Conservation (phyloP, 305 asterid species). For the Withania somnifera region DNA sequence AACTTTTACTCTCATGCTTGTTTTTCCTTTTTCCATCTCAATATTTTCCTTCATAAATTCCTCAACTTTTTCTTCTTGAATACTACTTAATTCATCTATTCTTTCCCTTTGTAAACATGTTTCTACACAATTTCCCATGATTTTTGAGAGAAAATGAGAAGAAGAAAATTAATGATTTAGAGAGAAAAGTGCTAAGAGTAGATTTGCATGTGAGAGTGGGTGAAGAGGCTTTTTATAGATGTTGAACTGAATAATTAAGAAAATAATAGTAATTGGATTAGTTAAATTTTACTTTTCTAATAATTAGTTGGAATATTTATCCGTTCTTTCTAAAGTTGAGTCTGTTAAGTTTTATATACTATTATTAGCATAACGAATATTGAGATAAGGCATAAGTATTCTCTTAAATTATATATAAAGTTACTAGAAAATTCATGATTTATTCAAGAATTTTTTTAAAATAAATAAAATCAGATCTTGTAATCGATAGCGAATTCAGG, state of each 20-base stretch:
- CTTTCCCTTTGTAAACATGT: constrained; percentile 10
- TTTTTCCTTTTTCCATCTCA: constrained; percentile 2
- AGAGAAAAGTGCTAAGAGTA: background rate
- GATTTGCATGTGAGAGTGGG: background rate
- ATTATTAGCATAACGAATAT: no score
- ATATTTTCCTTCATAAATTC: background rate
- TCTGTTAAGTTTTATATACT: no score
- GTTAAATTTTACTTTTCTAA: background rate
- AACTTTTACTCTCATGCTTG: constrained; percentile 42
- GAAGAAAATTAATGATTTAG: background rate
- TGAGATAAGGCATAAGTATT: no score
- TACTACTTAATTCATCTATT: background rate
- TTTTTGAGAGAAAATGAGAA: background rate
- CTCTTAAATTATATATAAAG: no score
- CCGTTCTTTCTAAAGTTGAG: background rate
- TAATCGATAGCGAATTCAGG: no score
- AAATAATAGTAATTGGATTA: background rate
- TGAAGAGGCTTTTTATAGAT: background rate
- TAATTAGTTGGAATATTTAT: background rate
- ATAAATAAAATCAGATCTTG: no score
- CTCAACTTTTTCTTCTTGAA: background rate
- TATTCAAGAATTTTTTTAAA: no score
- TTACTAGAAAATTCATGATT: no score
- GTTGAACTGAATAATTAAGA: background rate
- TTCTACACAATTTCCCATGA: constrained; percentile 64